Evolutionary conservation across 1,284 basidiomycete species (phyloP).

Genomic region (Ceratobasidium sp.): DNA sequence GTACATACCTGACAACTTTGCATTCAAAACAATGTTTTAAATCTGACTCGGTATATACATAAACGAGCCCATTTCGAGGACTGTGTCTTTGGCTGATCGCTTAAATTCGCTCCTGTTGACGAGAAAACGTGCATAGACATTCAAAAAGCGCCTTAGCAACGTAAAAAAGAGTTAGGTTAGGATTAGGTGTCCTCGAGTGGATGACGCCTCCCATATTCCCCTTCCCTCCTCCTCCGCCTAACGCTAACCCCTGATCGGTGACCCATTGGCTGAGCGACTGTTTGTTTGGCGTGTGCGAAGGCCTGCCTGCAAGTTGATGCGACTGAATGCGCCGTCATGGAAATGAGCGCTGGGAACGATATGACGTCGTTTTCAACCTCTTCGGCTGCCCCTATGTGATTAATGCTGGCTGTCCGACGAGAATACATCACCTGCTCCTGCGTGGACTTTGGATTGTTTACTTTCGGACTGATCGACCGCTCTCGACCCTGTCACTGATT

Average conservation of each 20-base stretch:
- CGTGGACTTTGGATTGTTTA: too few relatives aligned
- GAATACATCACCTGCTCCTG: too few relatives aligned
- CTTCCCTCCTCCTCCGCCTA: too few relatives aligned
- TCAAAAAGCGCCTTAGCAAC: neutral
- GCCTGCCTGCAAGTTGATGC: neutral
- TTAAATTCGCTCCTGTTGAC: slow-evolving; percentile 1
- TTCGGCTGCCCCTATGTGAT: too few relatives aligned
- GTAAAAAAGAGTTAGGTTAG: neutral
- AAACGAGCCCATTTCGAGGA: neutral
- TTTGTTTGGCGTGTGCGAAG: neutral
- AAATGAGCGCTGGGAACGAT: neutral
- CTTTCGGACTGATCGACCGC: too few relatives aligned
- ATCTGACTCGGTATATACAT: neutral
- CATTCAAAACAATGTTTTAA: too few relatives aligned
- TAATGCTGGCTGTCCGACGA: too few relatives aligned
- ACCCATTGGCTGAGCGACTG: neutral
- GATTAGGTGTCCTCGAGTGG: slow-evolving; percentile 1
- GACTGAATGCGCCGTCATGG: neutral
- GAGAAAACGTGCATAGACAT: neutral
- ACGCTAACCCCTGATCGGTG: neutral
- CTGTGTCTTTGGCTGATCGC: neutral
- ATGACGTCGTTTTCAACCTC: neutral
- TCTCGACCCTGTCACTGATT: too few relatives aligned
- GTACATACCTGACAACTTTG: too few relatives aligned
- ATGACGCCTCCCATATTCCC: slow-evolving; percentile 12